These are phyloP conservation scores for Phalaenopsis equestris DNA, from an alignment of 106 monocot species.

Conservation along the genomic window DNA sequence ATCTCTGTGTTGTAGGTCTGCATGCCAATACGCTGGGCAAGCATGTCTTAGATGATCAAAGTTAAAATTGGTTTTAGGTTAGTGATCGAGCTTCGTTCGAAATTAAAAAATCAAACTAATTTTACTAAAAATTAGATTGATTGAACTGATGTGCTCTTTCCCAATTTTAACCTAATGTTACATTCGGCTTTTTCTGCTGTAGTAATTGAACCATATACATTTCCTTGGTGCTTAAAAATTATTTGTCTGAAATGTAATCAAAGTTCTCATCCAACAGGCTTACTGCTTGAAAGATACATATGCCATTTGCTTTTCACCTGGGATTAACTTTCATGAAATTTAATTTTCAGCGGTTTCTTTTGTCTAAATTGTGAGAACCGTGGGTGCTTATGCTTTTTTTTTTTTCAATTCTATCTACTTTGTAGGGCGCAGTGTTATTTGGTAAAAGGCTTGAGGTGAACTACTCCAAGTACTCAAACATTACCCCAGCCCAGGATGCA, in stretches of 20 bases:
- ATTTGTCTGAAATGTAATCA: too few relatives aligned
- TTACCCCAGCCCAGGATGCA: slow-evolving; percentile 60
- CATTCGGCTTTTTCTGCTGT: not conserved
- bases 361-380: not conserved
- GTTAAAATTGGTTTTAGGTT: not conserved
- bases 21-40: not conserved
- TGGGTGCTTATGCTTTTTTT: not conserved
- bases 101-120: too few relatives aligned
- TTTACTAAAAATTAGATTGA: too few relatives aligned
- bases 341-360: too few relatives aligned
- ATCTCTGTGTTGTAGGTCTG: not conserved
- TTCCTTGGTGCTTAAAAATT: too few relatives aligned
- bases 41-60: not conserved
- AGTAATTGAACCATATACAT: too few relatives aligned
- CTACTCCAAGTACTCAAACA: slow-evolving; percentile 76
- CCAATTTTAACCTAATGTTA: not conserved
- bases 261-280: not conserved
- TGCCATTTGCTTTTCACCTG: too few relatives aligned
- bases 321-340: too few relatives aligned
- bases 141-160: not conserved
- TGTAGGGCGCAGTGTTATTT: slow-evolving; percentile 66
- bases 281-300: too few relatives aligned
- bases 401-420: not conserved
- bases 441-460: slow-evolving; percentile 83
- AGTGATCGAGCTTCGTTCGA: not conserved